Percentiles rank a stretch among this genome's conserved stretches.
These are phyloP conservation scores for Trichosporon sp. DNA, from an alignment of 1,284 basidiomycete species.

Conservation along the genomic window DNA sequence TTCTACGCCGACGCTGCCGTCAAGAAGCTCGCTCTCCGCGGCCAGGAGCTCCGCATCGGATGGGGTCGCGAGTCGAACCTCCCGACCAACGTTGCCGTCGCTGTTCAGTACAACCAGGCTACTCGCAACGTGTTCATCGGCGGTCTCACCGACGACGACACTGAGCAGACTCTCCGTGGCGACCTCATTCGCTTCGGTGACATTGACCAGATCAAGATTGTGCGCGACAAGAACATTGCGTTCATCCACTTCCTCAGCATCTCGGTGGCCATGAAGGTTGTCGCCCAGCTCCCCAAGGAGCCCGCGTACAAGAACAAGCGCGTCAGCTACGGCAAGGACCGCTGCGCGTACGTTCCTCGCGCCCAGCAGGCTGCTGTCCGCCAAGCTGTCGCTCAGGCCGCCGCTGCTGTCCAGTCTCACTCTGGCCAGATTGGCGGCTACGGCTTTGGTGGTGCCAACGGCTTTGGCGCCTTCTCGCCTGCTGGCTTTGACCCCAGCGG, in stretches of 20 bases:
- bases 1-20: slow-evolving; percentile 94
- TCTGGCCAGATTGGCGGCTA: slow-evolving; percentile 46
- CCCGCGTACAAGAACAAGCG: slow-evolving; percentile 90
- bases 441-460: slow-evolving; percentile 11
- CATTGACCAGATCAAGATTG: slow-evolving; percentile 97
- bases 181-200: slow-evolving; percentile 84
- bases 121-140: slow-evolving; percentile 93
- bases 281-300: slow-evolving; percentile 83
- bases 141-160: slow-evolving; percentile 80
- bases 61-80: slow-evolving; percentile 93
- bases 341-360: slow-evolving; percentile 76
- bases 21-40: slow-evolving; percentile 86
- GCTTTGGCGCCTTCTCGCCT: slow-evolving; percentile 22
- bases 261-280: slow-evolving; percentile 87
- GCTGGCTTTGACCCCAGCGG: slow-evolving; percentile 21
- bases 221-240: slow-evolving; percentile 94
- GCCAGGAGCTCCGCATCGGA: slow-evolving; percentile 91
- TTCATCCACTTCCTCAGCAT: slow-evolving; percentile 96
- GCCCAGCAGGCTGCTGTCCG: slow-evolving; percentile 58
- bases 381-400: slow-evolving; percentile 62
- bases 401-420: slow-evolving; percentile 58
- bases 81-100: slow-evolving; percentile 76
- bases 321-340: slow-evolving; percentile 90
- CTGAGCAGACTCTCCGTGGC: slow-evolving; percentile 84
- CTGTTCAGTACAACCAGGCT: slow-evolving; percentile 85